Percentiles rank a stretch among this genome's conserved stretches.
phyloP scores from a whole-genome alignment of 2,329 filamentous ascomycete species.

The Aspergillus flavus region DNA sequence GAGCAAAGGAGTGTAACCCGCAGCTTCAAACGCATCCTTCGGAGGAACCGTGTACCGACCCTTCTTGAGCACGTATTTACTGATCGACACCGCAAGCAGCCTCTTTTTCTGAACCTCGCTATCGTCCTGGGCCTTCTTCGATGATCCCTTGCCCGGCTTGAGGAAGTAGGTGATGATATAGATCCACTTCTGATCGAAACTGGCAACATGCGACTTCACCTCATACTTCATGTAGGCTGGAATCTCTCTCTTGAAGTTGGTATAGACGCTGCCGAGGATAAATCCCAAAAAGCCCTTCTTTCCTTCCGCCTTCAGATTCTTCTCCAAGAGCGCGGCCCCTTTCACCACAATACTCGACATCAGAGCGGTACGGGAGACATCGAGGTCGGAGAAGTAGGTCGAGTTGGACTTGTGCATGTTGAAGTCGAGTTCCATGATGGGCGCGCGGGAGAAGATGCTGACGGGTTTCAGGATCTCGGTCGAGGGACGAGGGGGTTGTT shows the following conservation, averaged over 20 bases:
- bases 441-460: slow-evolving; percentile 65
- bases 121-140: slow-evolving; percentile 9
- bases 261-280: slow-evolving; percentile 70
- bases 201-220: slow-evolving; percentile 68
- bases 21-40: slow-evolving; percentile 68
- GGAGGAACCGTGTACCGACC: slow-evolving; percentile 81
- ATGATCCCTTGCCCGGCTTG: slow-evolving; percentile 40
- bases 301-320: slow-evolving; percentile 53
- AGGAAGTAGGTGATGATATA: slow-evolving; percentile 75
- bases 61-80: slow-evolving; percentile 78
- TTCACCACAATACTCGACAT: slow-evolving; percentile 66
- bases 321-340: slow-evolving; percentile 54
- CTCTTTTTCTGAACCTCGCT: slow-evolving; percentile 55
- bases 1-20: slow-evolving; percentile 67
- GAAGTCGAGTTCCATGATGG: slow-evolving; percentile 77
- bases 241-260: slow-evolving; percentile 72
- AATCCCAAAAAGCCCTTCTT: slow-evolving; percentile 58
- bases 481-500: slow-evolving; percentile 45
- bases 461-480: slow-evolving; percentile 67
- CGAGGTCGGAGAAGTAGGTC: slow-evolving; percentile 83
- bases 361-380: slow-evolving; percentile 77
- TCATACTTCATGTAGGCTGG: slow-evolving; percentile 67
- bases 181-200: slow-evolving; percentile 78
- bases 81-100: slow-evolving; percentile 69
- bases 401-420: slow-evolving; percentile 78